Base-by-base conservation (phyloP, 1,284 basidiomycete species). In the Cutaneotrichosporon arboriforme region DNA sequence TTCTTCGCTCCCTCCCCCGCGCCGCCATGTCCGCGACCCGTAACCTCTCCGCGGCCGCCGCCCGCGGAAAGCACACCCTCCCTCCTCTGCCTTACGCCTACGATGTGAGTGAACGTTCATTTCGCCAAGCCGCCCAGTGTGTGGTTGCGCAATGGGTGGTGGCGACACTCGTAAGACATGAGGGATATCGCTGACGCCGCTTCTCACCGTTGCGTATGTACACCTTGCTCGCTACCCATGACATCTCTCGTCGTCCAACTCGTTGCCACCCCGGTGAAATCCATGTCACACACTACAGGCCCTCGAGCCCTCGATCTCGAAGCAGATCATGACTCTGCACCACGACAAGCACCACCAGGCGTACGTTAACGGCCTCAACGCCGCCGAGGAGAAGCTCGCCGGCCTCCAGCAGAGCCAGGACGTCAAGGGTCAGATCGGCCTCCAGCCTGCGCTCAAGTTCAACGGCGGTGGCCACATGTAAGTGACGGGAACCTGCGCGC, bases 261-360 rank as follows among this genome's bases (percentile, higher is more conserved):
- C 18, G 35, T 31, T 45, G 35, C 43, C 31, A 15, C 33, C 33
- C 15, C 13, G 17, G 4, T 21, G 7, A 34, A 10, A 17, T 13
- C 43, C 31, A 35, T 21, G 43, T n/a, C 17, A 21, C 12, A 3
- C 43, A n/a, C 38, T 14, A 17, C 61, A 76, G 74, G 77, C 77
- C 18, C 76, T 81, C 53, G 80, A 81, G 74, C 80, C 80, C 48
- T 77, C 76, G 58, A 81, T 82, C 76, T 78, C 76, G 38, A 74
- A 74, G 62, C 83, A 90, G 75, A 93, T 91, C 66, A 92, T 92
- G 90, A 84, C 81, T 55, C 81, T 97, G 58, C 94, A 98, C 77
- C 93, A 98, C 80, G 83, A 84, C 65, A 94, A 92, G 81, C 94
- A 98, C 74, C 94, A 97, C 76, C 88, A 90, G 76, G 83, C 87